Evolutionary conservation across 768 basidiomycete species (phyloP).

Genomic region (Panaeolus cyanescens): DNA sequence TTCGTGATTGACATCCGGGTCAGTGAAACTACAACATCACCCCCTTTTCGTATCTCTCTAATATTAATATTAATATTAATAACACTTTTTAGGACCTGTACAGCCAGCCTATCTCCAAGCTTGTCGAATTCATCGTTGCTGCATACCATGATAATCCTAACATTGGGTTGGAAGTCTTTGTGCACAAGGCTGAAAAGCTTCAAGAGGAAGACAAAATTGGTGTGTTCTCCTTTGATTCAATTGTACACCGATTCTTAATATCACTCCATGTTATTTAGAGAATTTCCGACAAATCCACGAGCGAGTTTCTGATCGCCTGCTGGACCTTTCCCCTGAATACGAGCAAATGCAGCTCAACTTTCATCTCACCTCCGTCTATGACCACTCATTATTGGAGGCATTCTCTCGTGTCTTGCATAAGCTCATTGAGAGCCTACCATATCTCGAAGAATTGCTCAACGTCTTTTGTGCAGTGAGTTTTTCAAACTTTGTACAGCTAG

Average conservation of each 20-base stretch:
- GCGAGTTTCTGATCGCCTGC: conserved; percentile 79
- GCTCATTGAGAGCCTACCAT: conserved; percentile 80
- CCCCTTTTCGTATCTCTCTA: background rate
- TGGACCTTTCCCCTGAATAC: conserved; percentile 75
- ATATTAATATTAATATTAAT: background rate
- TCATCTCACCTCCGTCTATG: conserved; percentile 90
- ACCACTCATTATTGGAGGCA: conserved; percentile 89
- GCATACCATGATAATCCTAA: conserved; percentile 75
- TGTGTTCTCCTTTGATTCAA: conserved; percentile 32
- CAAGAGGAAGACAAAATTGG: conserved; percentile 91
- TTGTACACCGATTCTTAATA: background rate
- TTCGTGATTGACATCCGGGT: conserved; percentile 97
- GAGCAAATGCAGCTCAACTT: conserved; percentile 83
- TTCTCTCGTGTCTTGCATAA: conserved; percentile 90
- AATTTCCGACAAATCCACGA: conserved; percentile 91
- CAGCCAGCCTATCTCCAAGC: conserved; percentile 78
- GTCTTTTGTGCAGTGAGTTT: conserved; percentile 73
- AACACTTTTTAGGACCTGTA: conserved; percentile 69
- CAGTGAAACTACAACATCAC: background rate
- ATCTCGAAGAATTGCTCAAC: conserved; percentile 86
- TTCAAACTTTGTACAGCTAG: background rate
- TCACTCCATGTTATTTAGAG: conserved; percentile 46
- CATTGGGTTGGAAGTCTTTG: conserved; percentile 87
- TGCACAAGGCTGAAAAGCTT: conserved; percentile 92
- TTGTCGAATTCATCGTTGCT: conserved; percentile 79